A percentile compares a stretch with the other conserved stretches of the same genome.
Evolutionary conservation across 1,284 basidiomycete genomes (phyloP).

Genomic region (Tilletia indica): DNA sequence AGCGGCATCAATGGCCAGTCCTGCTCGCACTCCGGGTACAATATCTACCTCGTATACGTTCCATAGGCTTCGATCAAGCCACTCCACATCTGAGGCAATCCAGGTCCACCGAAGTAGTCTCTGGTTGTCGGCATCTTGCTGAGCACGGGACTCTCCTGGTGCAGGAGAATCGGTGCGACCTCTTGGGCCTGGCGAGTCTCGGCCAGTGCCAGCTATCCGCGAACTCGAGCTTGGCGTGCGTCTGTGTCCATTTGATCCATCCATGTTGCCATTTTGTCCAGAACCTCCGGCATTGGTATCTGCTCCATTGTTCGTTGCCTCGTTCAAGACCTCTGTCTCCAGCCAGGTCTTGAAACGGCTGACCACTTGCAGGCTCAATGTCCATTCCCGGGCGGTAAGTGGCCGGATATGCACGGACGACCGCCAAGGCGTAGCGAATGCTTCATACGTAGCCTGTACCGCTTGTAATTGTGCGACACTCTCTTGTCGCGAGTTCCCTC

Average conservation of each 20-base stretch:
- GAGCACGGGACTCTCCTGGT: neutral
- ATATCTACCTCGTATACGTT: neutral
- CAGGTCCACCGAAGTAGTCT: constrained; percentile 7
- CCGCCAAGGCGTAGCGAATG: constrained; percentile 39
- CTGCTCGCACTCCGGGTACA: neutral
- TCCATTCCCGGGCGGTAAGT: constrained; percentile 45
- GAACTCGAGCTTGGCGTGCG: neutral
- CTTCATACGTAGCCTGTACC: constrained; percentile 28
- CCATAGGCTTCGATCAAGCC: constrained; percentile 10
- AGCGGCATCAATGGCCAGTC: neutral
- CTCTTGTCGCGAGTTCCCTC: neutral
- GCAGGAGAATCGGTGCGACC: constrained; percentile 4
- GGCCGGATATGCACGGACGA: constrained; percentile 36
- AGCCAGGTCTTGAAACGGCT: constrained; percentile 50
- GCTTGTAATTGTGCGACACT: constrained; percentile 22
- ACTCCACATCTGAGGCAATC: constrained; percentile 14
- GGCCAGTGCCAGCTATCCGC: neutral
- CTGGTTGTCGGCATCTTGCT: neutral
- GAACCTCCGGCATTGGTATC: neutral
- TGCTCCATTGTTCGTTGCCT: neutral
- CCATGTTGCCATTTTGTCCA: neutral
- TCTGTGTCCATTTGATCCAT: neutral
- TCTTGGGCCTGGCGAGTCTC: neutral
- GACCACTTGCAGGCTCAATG: constrained; percentile 46
- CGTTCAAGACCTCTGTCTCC: neutral